phyloP scores from a whole-genome alignment of 345 rosid genomes.

The Heritiera littoralis region DNA sequence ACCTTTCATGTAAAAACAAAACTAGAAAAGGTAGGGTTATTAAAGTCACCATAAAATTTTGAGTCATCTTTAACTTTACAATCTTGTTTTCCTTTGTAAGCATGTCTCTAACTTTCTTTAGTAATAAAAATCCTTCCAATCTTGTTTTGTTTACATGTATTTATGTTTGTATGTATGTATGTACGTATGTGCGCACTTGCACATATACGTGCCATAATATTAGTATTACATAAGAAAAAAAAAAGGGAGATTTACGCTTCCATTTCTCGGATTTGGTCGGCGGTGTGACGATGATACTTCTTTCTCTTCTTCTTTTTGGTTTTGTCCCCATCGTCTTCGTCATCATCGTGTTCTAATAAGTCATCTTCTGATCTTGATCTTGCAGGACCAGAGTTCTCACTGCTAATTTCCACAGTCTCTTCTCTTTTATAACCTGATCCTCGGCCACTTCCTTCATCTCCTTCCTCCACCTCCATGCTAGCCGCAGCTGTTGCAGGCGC shows the following conservation, averaged over 20 bases:
- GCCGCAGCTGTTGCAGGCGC: conserved; percentile 35
- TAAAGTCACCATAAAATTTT: conserved; percentile 27
- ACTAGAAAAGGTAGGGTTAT: background rate
- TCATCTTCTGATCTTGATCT: conserved; percentile 91
- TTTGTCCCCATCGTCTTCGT: conserved; percentile 55
- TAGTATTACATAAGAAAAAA: too few relatives aligned
- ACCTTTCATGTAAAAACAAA: conserved; percentile 20
- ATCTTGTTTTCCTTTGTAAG: conserved; percentile 22
- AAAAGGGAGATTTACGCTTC: conserved; percentile 62
- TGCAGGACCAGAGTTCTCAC: conserved; percentile 86
- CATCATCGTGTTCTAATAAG: conserved; percentile 57
- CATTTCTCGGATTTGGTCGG: conserved; percentile 97
- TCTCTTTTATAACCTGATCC: conserved; percentile 46
- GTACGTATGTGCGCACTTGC: too few relatives aligned
- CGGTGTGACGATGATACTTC: conserved; percentile 94
- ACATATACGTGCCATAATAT: background rate
- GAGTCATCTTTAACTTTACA: conserved; percentile 29
- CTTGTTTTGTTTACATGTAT: too few relatives aligned
- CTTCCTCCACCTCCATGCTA: conserved; percentile 66
- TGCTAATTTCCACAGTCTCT: conserved; percentile 85
- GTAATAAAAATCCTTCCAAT: too few relatives aligned
- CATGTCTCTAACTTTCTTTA: conserved; percentile 5
- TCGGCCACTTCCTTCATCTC: conserved; percentile 65
- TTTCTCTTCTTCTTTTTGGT: conserved; percentile 87
- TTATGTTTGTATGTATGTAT: too few relatives aligned